Evolutionary conservation across 139 green algal species (phyloP).

Genomic region (Chlamydomonas sp.): DNA sequence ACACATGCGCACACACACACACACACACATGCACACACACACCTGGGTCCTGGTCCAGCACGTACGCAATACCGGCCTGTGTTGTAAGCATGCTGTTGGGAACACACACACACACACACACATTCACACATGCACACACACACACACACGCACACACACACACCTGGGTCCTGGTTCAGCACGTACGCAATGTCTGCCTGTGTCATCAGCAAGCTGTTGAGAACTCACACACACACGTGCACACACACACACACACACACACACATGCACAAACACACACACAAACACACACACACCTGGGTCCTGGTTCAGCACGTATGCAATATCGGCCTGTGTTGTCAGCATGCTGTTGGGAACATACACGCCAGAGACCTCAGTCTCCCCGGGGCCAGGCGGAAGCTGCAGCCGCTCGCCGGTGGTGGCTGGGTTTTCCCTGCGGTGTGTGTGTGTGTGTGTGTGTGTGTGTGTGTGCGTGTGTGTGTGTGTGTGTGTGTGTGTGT

Average conservation of each 20-base stretch:
- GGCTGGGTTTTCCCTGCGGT: too few relatives aligned
- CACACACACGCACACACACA: too few relatives aligned
- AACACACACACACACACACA: too few relatives aligned
- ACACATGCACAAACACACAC: too few relatives aligned
- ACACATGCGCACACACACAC: too few relatives aligned
- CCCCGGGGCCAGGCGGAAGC: not conserved
- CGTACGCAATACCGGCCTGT: constrained; percentile 41
- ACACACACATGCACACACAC: too few relatives aligned
- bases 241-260: too few relatives aligned
- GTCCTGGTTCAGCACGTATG: constrained; percentile 50
- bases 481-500: too few relatives aligned
- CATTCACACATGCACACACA: too few relatives aligned
- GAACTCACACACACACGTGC: too few relatives aligned
- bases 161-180: constrained; percentile 44
- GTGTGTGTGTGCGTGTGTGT: constrained; percentile 3
- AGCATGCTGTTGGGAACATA: constrained; percentile 15
- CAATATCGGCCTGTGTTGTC: constrained; percentile 35
- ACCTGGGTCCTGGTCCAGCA: constrained; percentile 45
- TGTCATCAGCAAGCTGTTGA: not conserved
- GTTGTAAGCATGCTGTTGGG: constrained; percentile 8
- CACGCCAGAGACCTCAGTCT: constrained; percentile 8
- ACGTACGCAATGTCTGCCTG: constrained; percentile 44
- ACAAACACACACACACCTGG: too few relatives aligned
- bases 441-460: not conserved
- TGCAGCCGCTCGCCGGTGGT: not conserved